A percentile compares a stretch with the other conserved stretches of the same genome.
phyloP scores from a whole-genome alignment of 2,329 filamentous ascomycete species.

The Alternaria burnsii region DNA sequence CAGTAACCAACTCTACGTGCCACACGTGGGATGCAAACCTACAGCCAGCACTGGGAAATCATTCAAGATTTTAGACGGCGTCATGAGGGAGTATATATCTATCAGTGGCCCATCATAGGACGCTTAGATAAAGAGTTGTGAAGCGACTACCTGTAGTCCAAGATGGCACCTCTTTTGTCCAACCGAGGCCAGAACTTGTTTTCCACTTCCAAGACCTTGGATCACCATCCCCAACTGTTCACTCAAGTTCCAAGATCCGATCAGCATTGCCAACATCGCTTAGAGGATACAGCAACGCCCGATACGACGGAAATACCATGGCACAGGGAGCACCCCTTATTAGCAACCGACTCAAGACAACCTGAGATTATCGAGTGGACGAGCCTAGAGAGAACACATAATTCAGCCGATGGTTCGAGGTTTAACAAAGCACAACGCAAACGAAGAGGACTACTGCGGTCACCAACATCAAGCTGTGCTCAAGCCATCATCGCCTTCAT shows the following conservation, averaged over 20 bases:
- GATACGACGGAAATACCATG: background rate
- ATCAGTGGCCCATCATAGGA: background rate
- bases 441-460: background rate
- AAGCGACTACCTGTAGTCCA: background rate
- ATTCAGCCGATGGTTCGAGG: background rate
- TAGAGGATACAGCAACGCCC: background rate
- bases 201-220: background rate
- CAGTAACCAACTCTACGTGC: background rate
- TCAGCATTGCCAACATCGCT: background rate
- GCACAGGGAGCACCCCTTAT: background rate
- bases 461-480: background rate
- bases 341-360: background rate
- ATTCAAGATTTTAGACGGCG: background rate
- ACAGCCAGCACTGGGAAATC: background rate
- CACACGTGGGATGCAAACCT: slow-evolving; percentile 12
- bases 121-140: background rate
- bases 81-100: background rate
- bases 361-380: background rate
- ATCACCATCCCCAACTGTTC: background rate
- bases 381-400: background rate
- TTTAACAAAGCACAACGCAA: background rate
- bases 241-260: background rate
- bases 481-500: background rate
- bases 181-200: background rate
- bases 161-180: background rate